Percentiles rank a stretch among this genome's conserved stretches.
phyloP scores from a whole-genome alignment of 305 asterid genomes.

The Fraxinus nigra region DNA sequence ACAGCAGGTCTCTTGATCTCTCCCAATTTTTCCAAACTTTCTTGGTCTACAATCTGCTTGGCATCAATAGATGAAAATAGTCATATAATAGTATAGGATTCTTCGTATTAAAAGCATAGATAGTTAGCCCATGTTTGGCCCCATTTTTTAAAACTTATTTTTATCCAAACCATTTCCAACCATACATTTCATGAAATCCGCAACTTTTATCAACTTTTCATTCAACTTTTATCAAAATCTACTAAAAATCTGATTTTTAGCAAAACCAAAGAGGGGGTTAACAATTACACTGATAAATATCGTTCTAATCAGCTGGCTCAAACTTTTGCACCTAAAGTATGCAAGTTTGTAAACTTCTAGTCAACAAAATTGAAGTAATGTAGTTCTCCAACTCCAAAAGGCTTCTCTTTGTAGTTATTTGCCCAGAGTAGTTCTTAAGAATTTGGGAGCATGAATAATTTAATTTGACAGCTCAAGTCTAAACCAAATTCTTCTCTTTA shows the following conservation, averaged over 20 bases:
- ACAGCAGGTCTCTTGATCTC: constrained; percentile 66
- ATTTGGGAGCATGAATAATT: not conserved
- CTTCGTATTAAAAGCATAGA: not conserved
- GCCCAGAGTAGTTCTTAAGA: not conserved
- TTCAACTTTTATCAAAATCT: not conserved
- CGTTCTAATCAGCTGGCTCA: not conserved
- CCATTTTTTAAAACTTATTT: not conserved
- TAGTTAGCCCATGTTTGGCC: not conserved
- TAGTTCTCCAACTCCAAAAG: not conserved
- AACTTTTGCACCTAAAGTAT: not conserved
- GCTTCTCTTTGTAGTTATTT: not conserved
- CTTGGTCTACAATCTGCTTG: constrained; percentile 83
- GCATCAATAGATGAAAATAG: not conserved
- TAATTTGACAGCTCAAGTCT: not conserved
- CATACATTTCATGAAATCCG: not conserved
- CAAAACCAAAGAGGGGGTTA: not conserved
- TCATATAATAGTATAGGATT: not conserved
- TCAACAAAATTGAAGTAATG: not conserved
- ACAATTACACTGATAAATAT: not conserved
- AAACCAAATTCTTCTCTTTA: not conserved
- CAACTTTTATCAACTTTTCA: not conserved
- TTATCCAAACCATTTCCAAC: not conserved
- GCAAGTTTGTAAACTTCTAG: not conserved
- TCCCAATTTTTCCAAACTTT: constrained; percentile 49
- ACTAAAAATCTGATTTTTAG: not conserved